Conservation (phyloP, 2,329 filamentous ascomycete species). For the Penicillium griseofulvum region DNA sequence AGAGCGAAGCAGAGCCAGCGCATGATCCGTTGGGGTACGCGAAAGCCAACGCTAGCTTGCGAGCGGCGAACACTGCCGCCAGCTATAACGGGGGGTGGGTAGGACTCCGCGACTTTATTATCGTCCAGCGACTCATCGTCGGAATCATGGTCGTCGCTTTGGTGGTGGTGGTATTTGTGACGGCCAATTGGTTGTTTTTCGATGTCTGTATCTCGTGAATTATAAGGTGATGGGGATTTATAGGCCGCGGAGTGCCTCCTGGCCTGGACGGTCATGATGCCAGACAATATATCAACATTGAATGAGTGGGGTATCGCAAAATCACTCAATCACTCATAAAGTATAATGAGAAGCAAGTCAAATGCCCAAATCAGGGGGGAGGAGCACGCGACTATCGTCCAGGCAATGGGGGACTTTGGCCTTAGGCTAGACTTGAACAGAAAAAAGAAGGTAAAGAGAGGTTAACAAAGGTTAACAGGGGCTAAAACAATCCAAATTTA, state of each 20-base stretch:
- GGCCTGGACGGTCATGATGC: constrained; percentile 32
- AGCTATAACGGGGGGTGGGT: constrained; percentile 37
- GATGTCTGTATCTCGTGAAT: constrained; percentile 29
- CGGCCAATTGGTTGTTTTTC: constrained; percentile 31
- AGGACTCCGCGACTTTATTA: constrained; percentile 47
- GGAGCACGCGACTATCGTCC: constrained; percentile 19
- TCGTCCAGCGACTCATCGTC: constrained; percentile 21
- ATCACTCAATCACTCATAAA: constrained; percentile 4
- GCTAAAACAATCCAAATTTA: too few relatives aligned
- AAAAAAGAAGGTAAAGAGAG: constrained; percentile 3
- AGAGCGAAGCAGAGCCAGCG: constrained; percentile 75
- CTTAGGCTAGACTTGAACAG: neutral
- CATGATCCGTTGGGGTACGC: constrained; percentile 69
- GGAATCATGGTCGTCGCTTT: constrained; percentile 25
- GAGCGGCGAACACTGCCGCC: constrained; percentile 34
- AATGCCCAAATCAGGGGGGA: constrained; percentile 5
- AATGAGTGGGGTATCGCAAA: constrained; percentile 9
- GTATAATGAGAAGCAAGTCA: neutral
- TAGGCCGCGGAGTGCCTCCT: constrained; percentile 31
- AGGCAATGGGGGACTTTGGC: constrained; percentile 19
- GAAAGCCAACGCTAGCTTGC: constrained; percentile 49
- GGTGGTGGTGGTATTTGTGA: constrained; percentile 22
- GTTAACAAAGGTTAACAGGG: too few relatives aligned
- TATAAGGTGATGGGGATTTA: constrained; percentile 24
- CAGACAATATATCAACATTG: constrained; percentile 22